Evolutionary conservation across 768 basidiomycete species (phyloP).

Genomic region (Lactarius tabidus): DNA sequence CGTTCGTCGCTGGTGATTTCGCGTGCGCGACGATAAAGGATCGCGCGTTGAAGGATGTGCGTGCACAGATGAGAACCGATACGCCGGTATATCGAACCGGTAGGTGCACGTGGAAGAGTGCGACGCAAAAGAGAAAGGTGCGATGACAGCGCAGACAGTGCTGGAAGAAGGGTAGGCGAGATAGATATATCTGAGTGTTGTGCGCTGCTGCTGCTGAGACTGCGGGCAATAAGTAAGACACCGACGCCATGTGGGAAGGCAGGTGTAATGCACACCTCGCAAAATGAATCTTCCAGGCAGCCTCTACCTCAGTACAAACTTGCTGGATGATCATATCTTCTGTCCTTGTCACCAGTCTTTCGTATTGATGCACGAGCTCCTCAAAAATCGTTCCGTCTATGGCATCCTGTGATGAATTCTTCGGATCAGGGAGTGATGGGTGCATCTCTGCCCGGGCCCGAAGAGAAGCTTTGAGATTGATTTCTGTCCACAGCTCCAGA

Average conservation of each 20-base stretch:
- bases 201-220: conserved; percentile 32
- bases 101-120: conserved; percentile 54
- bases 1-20: conserved; percentile 58
- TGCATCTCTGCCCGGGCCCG: conserved; percentile 50
- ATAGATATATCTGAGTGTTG: conserved; percentile 44
- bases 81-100: conserved; percentile 68
- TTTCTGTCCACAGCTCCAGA: conserved; percentile 83
- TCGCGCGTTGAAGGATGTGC: conserved; percentile 78
- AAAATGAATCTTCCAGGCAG: conserved; percentile 69
- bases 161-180: conserved; percentile 66
- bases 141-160: conserved; percentile 76
- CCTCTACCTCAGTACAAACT: conserved; percentile 77
- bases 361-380: conserved; percentile 63
- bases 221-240: conserved; percentile 28
- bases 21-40: conserved; percentile 69
- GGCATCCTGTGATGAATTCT: conserved; percentile 33
- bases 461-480: conserved; percentile 55
- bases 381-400: conserved; percentile 76
- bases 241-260: not conserved
- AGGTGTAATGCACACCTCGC: conserved; percentile 32
- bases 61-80: conserved; percentile 66
- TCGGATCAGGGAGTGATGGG: conserved; percentile 48
- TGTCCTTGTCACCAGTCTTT: conserved; percentile 56
- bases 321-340: conserved; percentile 88
- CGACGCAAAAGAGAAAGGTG: conserved; percentile 66